Evolutionary conservation across 1,284 basidiomycete genomes (phyloP).

Genomic region (Hemileia vastatrix): DNA sequence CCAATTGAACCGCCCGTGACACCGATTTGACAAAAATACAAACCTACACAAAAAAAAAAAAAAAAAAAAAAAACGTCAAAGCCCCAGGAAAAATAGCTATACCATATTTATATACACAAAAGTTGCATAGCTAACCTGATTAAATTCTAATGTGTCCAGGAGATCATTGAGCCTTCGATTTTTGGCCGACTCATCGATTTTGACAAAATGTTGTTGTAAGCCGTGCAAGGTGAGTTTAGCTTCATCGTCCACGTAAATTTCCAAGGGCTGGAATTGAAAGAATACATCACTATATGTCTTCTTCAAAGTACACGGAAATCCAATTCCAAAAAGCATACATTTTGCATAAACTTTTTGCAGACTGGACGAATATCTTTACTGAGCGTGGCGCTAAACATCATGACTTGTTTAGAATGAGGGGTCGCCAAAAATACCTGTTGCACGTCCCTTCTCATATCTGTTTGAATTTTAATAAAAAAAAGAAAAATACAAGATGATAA

Average conservation of each 20-base stretch:
- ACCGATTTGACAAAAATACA: conserved; percentile 99
- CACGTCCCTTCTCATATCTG: conserved; percentile 99
- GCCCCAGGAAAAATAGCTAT: not conserved
- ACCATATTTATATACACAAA: not conserved
- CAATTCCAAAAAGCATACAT: conserved; percentile 54
- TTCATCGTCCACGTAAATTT: conserved; percentile 99
- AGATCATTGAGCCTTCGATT: conserved; percentile 97
- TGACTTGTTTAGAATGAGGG: conserved; percentile 99
- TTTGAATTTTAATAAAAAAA: conserved; percentile 21
- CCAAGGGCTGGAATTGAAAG: conserved; percentile 62
- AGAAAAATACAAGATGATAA: not conserved
- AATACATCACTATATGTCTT: not conserved
- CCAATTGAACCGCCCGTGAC: conserved; percentile 87
- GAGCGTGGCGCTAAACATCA: conserved; percentile 99
- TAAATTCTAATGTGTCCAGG: conserved; percentile 94
- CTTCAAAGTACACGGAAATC: not conserved
- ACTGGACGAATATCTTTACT: conserved; percentile 94
- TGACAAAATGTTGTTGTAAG: conserved; percentile 96
- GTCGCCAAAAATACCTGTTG: conserved; percentile 99
- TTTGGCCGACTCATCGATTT: conserved; percentile 87
- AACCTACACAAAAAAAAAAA: conserved; percentile 54
- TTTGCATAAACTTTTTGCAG: conserved; percentile 99
- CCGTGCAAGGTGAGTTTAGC: conserved; percentile 98
- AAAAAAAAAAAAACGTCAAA: too few relatives aligned
- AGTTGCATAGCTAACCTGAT: conserved; percentile 58